Conservation (phyloP, 129 eudicot genomes). For the Dittrichia graveolens region DNA sequence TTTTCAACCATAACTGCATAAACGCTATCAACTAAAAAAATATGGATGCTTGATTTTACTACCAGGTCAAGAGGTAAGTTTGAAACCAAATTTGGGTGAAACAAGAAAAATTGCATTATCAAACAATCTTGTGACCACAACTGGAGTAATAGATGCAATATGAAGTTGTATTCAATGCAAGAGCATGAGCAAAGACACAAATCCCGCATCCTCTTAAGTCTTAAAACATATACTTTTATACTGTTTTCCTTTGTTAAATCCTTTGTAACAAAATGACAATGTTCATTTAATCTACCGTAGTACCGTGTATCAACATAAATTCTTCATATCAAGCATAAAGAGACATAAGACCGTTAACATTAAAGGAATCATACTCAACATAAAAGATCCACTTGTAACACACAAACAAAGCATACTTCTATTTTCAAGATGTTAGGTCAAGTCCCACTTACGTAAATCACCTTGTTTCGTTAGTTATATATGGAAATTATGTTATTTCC, state of each 20-base stretch:
- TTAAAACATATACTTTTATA: background rate
- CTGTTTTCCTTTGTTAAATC: background rate
- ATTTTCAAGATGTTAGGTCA: background rate
- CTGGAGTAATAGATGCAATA: too few relatives aligned
- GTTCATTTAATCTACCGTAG: background rate
- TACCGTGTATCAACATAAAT: background rate
- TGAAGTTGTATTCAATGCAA: too few relatives aligned
- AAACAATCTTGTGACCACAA: too few relatives aligned
- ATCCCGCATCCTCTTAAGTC: background rate
- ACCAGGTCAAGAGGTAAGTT: background rate
- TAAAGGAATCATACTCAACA: constrained; percentile 7
- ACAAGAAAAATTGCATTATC: background rate
- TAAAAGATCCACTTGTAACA: background rate
- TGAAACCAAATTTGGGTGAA: background rate
- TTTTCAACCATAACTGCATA: background rate
- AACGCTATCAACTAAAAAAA: background rate
- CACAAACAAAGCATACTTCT: background rate
- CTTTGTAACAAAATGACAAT: background rate
- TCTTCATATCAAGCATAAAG: constrained; percentile 1
- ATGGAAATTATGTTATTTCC: background rate
- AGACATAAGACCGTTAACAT: background rate
- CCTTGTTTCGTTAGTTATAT: background rate
- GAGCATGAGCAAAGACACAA: too few relatives aligned
- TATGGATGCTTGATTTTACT: background rate
- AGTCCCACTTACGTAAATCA: background rate